Evolutionary conservation across 2,329 filamentous ascomycete genomes (phyloP).

Genomic region (Ceratocystis destructans): DNA sequence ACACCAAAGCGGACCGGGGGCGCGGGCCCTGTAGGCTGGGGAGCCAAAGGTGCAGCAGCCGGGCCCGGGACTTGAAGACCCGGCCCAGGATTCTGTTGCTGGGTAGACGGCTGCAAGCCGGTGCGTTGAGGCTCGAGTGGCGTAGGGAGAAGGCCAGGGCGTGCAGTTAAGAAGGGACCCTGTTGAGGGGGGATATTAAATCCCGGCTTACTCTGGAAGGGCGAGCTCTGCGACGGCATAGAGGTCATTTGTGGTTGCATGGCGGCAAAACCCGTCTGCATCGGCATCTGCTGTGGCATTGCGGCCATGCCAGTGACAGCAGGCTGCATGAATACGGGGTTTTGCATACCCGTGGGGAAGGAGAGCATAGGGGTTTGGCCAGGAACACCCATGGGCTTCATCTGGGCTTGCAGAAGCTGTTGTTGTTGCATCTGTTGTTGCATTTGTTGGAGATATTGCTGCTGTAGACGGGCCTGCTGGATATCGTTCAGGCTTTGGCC

Average conservation of each 20-base stretch:
- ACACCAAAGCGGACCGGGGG: constrained; percentile 85
- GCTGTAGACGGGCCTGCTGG: constrained; percentile 50
- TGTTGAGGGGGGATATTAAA: constrained; percentile 16
- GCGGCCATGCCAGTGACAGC: constrained; percentile 33
- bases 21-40: constrained; percentile 49
- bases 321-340: constrained; percentile 32
- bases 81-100: constrained; percentile 29
- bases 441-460: constrained; percentile 40
- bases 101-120: constrained; percentile 31
- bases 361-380: constrained; percentile 25
- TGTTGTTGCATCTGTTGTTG: constrained; percentile 31
- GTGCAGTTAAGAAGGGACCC: constrained; percentile 14
- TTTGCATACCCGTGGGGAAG: constrained; percentile 27
- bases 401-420: constrained; percentile 28
- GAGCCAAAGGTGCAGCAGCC: constrained; percentile 16
- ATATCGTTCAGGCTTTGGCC: constrained; percentile 69
- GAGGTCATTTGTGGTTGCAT: constrained; percentile 52
- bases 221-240: constrained; percentile 34
- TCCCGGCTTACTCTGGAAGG: constrained; percentile 22
- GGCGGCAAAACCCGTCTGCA: constrained; percentile 30
- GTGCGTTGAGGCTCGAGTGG: constrained; percentile 48
- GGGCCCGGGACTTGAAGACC: constrained; percentile 4
- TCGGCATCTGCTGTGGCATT: constrained; percentile 29
- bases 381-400: constrained; percentile 27
- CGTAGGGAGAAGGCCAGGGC: constrained; percentile 36